These are phyloP conservation scores for Galerina sulciceps DNA, from an alignment of 768 basidiomycete genomes.

Conservation along the genomic window DNA sequence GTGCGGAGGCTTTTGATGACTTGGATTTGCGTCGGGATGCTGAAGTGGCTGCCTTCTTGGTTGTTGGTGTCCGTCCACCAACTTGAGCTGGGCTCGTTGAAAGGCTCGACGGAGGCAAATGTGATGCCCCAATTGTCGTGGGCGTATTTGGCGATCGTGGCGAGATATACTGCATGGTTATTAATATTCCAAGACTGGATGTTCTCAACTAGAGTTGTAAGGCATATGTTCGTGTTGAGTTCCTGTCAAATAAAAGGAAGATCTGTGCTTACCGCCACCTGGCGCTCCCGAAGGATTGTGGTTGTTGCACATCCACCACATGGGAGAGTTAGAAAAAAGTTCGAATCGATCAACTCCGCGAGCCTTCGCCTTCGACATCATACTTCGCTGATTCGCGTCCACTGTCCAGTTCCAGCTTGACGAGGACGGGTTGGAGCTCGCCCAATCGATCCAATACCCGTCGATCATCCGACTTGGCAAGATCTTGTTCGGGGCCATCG, in stretches of 20 bases:
- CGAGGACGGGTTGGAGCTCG: slow-evolving; percentile 14
- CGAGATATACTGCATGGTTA: slow-evolving; percentile 19
- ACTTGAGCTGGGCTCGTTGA: slow-evolving; percentile 20
- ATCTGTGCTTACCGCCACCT: slow-evolving; percentile 5
- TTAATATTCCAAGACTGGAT: slow-evolving; percentile 20
- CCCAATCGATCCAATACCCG: slow-evolving; percentile 21
- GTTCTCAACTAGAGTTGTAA: slow-evolving; percentile 10
- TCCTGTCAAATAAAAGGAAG: neutral
- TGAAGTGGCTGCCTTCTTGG: slow-evolving; percentile 22
- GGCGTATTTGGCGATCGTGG: slow-evolving; percentile 21
- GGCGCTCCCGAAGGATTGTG: slow-evolving; percentile 19
- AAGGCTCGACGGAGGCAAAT: slow-evolving; percentile 17
- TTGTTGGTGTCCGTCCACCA: slow-evolving; percentile 24
- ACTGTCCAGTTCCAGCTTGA: slow-evolving; percentile 21
- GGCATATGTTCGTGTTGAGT: neutral
- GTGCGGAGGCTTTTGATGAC: slow-evolving; percentile 14
- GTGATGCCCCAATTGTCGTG: slow-evolving; percentile 21
- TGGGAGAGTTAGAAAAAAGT: slow-evolving; percentile 20
- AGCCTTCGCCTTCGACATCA: slow-evolving; percentile 16
- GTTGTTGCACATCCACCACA: slow-evolving; percentile 24
- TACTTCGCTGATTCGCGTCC: slow-evolving; percentile 17
- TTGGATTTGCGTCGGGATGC: slow-evolving; percentile 15
- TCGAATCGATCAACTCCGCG: slow-evolving; percentile 18
- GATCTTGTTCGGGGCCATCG: slow-evolving; percentile 18
- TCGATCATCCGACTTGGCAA: slow-evolving; percentile 15